phyloP scores from a whole-genome alignment of 2,329 filamentous ascomycete genomes.

The Dothiorella sarmentorum region DNA sequence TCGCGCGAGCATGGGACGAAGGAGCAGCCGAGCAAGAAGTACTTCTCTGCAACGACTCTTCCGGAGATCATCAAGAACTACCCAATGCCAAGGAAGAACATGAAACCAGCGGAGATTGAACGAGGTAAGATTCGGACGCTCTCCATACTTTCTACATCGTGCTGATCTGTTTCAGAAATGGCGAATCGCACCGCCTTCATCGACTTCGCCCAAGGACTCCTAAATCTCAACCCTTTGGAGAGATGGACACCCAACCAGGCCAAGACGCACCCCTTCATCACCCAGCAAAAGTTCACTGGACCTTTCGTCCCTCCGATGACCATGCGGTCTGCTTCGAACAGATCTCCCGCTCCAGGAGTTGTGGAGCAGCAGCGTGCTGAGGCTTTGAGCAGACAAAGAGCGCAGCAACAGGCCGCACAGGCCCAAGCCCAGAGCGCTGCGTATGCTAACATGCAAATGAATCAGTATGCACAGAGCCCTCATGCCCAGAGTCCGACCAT shows the following conservation, averaged over 20 bases:
- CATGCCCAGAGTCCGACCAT: slow-evolving; percentile 57
- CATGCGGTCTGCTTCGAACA: slow-evolving; percentile 78
- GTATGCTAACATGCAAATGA: slow-evolving; percentile 62
- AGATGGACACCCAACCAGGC: slow-evolving; percentile 97
- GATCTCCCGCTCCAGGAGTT: slow-evolving; percentile 87
- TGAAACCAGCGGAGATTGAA: slow-evolving; percentile 96
- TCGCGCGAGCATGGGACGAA: slow-evolving; percentile 93
- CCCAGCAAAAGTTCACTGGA: slow-evolving; percentile 93
- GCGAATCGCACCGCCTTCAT: slow-evolving; percentile 97
- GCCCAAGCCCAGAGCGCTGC: slow-evolving; percentile 65
- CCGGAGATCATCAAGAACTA: slow-evolving; percentile 98
- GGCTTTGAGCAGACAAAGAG: slow-evolving; percentile 87
- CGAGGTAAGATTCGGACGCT: slow-evolving; percentile 63
- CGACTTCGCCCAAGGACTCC: slow-evolving; percentile 88
- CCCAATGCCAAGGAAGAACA: slow-evolving; percentile 97
- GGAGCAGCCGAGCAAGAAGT: slow-evolving; percentile 99
- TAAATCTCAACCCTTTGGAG: slow-evolving; percentile 94
- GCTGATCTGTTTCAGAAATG: slow-evolving; percentile 67
- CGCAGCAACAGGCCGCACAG: slow-evolving; percentile 47
- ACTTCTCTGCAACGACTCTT: slow-evolving; percentile 90
- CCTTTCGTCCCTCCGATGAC: slow-evolving; percentile 98
- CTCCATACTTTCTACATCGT: background rate
- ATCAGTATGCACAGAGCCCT: slow-evolving; percentile 49
- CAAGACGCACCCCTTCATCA: slow-evolving; percentile 96
- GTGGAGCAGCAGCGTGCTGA: slow-evolving; percentile 96